Conservation (phyloP, 2,329 filamentous ascomycete species). For the Aureobasidium lini region DNA sequence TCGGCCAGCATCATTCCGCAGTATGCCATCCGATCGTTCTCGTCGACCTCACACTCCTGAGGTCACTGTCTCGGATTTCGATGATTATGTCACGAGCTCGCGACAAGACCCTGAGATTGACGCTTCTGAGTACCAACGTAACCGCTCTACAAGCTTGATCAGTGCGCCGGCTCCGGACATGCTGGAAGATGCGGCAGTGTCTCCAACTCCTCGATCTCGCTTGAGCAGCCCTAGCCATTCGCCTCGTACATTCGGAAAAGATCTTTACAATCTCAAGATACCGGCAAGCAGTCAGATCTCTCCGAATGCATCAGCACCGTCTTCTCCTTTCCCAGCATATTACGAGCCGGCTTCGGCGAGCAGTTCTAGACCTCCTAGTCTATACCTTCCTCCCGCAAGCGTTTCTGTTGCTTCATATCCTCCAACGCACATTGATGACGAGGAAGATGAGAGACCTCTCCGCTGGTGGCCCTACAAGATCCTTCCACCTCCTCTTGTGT, state of each 20-base stretch:
- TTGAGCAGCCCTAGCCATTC: conserved; percentile 17
- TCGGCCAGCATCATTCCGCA: conserved; percentile 12
- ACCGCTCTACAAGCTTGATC: background rate
- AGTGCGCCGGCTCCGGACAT: background rate
- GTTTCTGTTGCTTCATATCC: conserved; percentile 38
- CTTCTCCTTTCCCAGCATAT: conserved; percentile 62
- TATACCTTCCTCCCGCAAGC: conserved; percentile 48
- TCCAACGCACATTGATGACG: conserved; percentile 31
- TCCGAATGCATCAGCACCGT: conserved; percentile 32
- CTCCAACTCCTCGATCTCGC: background rate
- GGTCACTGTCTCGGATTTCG: conserved; percentile 8
- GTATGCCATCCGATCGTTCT: background rate
- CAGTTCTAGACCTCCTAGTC: conserved; percentile 46
- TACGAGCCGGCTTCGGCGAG: conserved; percentile 41
- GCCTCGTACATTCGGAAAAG: conserved; percentile 25
- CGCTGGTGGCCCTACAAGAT: conserved; percentile 76
- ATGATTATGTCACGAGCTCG: background rate
- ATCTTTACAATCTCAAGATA: conserved; percentile 35
- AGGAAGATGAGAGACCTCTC: conserved; percentile 36
- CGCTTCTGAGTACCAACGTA: background rate
- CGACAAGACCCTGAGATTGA: background rate
- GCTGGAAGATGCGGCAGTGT: background rate
- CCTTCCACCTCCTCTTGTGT: conserved; percentile 62
- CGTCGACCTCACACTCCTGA: background rate
- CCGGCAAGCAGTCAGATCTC: conserved; percentile 22